phyloP scores from a whole-genome alignment of 106 monocot genomes.

The Allium sativum region DNA sequence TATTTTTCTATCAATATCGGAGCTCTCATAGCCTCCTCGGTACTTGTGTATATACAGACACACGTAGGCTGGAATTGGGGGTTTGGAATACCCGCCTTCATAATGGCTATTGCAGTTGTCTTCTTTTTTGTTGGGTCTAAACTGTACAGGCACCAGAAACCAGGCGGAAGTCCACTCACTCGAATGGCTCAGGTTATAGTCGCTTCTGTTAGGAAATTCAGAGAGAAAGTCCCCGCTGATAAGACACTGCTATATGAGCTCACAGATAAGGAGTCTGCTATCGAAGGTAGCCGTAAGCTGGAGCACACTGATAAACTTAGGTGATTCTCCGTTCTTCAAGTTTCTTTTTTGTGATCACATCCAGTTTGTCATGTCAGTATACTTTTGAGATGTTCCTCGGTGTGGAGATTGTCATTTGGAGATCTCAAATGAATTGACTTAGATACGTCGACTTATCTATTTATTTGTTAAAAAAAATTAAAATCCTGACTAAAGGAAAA shows the following conservation, averaged over 20 bases:
- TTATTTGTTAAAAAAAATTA: too few relatives aligned
- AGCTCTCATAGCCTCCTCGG: conserved; percentile 28
- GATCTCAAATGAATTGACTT: too few relatives aligned
- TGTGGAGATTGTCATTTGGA: too few relatives aligned
- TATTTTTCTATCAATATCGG: conserved; percentile 44
- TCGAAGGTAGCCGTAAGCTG: conserved; percentile 42
- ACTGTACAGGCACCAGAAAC: conserved; percentile 33
- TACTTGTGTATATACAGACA: conserved; percentile 31
- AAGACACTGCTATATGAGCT: conserved; percentile 23
- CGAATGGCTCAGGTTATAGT: conserved; percentile 38
- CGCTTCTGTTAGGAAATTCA: conserved; percentile 22
- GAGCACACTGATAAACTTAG: conserved; percentile 26
- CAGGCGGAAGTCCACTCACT: conserved; percentile 36
- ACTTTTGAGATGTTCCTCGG: too few relatives aligned
- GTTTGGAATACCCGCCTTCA: conserved; percentile 31
- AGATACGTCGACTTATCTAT: too few relatives aligned
- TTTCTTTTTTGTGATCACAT: too few relatives aligned
- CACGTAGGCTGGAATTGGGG: conserved; percentile 38
- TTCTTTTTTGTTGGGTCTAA: conserved; percentile 27
- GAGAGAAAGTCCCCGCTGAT: conserved; percentile 19
- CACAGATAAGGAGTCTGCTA: conserved; percentile 32
- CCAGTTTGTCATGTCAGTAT: too few relatives aligned
- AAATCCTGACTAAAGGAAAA: too few relatives aligned
- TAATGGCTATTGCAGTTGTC: conserved; percentile 30
- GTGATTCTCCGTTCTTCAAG: background rate